Evolutionary conservation across 352 stramenopile genomes (phyloP).

Genomic region (Pythium chondricola): DNA sequence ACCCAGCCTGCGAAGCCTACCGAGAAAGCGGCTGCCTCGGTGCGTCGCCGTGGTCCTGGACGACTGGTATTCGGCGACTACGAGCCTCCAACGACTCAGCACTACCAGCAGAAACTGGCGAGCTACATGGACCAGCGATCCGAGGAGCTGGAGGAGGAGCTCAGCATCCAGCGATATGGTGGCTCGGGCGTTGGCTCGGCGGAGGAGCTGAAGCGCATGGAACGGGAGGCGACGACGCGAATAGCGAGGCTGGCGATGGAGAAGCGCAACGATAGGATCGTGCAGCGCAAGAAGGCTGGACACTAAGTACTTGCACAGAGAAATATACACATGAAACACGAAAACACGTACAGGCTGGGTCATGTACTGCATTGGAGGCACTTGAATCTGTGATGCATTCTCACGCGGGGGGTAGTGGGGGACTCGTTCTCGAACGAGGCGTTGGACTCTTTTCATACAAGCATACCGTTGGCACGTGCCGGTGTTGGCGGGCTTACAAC

Average conservation of each 20-base stretch:
- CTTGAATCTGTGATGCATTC: neutral
- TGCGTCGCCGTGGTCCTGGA: constrained; percentile 37
- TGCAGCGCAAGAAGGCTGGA: constrained; percentile 50
- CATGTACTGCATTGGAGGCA: too few relatives aligned
- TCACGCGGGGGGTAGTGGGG: neutral
- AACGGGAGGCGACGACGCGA: constrained; percentile 57
- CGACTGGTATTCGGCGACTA: constrained; percentile 74
- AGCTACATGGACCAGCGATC: constrained; percentile 69
- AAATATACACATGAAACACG: neutral
- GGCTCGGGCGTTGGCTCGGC: constrained; percentile 14
- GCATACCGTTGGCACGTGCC: too few relatives aligned
- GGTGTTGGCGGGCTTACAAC: constrained; percentile 42
- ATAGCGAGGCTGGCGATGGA: constrained; percentile 61
- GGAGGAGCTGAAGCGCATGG: constrained; percentile 48
- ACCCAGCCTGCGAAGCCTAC: constrained; percentile 3
- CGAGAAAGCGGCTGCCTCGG: constrained; percentile 18
- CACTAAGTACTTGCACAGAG: constrained; percentile 11
- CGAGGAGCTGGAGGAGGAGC: constrained; percentile 58
- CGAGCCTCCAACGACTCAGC: constrained; percentile 44
- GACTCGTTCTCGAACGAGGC: neutral
- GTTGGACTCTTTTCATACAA: too few relatives aligned
- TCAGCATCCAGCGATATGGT: constrained; percentile 50
- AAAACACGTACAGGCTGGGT: neutral
- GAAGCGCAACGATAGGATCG: constrained; percentile 78
- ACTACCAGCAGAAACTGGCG: constrained; percentile 73